Percentiles rank a stretch among this genome's conserved stretches.
These are phyloP conservation scores for Huntiella bhutanensis DNA, from an alignment of 2,329 filamentous ascomycete species.

Conservation along the genomic window DNA sequence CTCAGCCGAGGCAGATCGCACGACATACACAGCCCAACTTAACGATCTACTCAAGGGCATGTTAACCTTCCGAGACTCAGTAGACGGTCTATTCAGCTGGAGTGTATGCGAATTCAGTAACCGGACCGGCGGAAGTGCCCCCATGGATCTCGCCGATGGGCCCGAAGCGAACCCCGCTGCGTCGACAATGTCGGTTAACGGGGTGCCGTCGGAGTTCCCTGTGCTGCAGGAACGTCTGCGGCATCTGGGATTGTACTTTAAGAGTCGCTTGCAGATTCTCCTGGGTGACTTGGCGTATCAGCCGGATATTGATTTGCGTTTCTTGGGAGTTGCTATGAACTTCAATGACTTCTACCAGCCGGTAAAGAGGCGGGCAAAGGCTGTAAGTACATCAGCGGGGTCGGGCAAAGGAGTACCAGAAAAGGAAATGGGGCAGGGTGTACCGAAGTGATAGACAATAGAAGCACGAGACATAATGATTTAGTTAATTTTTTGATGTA, in stretches of 20 bases:
- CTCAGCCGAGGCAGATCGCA: conserved; percentile 33
- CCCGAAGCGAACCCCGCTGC: conserved; percentile 13
- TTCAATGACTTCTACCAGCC: conserved; percentile 95
- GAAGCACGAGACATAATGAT: background rate
- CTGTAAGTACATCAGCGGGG: background rate
- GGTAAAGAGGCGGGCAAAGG: conserved; percentile 41
- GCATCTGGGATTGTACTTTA: conserved; percentile 58
- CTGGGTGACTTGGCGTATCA: conserved; percentile 85
- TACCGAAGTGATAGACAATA: background rate
- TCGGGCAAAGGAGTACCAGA: background rate
- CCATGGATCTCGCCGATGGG: conserved; percentile 28
- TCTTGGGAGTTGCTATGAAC: conserved; percentile 94
- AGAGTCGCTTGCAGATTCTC: conserved; percentile 56
- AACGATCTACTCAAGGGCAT: conserved; percentile 86
- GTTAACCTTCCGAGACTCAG: conserved; percentile 80
- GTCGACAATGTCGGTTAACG: conserved; percentile 19
- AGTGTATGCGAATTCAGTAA: conserved; percentile 85
- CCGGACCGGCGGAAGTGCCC: conserved; percentile 67
- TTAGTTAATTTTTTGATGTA: too few species aligned
- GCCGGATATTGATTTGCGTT: conserved; percentile 85
- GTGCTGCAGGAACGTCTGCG: conserved; percentile 55
- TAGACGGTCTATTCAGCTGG: conserved; percentile 88
- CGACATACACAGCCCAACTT: conserved; percentile 73
- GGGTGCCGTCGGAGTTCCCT: conserved; percentile 48
- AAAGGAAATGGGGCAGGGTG: background rate